Evolutionary conservation across 345 rosid genomes (phyloP), one percentile per base, ranked within the genome.

Genomic region (Turnera subulata): DNA sequence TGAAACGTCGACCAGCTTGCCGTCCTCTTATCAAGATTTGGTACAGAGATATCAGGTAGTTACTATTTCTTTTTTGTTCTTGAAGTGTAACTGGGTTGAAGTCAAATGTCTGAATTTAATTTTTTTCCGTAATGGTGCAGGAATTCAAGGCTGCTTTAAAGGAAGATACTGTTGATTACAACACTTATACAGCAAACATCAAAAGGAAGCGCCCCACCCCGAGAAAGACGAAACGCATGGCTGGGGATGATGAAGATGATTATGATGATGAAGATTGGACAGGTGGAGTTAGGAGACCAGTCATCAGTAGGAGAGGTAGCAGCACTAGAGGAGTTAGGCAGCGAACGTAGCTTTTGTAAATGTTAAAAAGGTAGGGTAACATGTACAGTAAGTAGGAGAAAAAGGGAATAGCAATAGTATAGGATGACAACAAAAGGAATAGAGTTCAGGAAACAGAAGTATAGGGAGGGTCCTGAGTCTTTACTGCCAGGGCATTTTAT

Each of bases 91-190:
- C 13, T 15, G 46, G 24, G 18, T 17, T 5, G 2, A 16, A 9
- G 14, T 22, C 43, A n/a, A n/a, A n/a, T 15, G 52, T 18, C 29
- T 58, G 9, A 16, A 39, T 32, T 18, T 22, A 14, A 33, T 32
- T 4, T 11, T 38, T 56, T 57, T 59, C n/a, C n/a, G 25, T 67
- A 22, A 0, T 39, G 50, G 42, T 11, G 45, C 83, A 94, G 97
- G 96, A 94, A 67, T 90, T 82, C 43, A 94, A 94, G 70, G 83
- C 69, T 37, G 96, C 97, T 0, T 72, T 90, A 79, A 81, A 78
- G 74, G 99, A 94, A 69, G 97, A 90, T 65, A 77, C 96, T 21
- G 53, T 85, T 0, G 96, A 94, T 74, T 94, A 81, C 73, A 57
- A 86, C 1, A 72, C 79, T 15, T 94, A 82, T 72, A 87, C 99